Percentiles rank a stretch among this genome's conserved stretches.
phyloP scores from a whole-genome alignment of 2,329 filamentous ascomycete genomes.

The Boeremia exigua region DNA sequence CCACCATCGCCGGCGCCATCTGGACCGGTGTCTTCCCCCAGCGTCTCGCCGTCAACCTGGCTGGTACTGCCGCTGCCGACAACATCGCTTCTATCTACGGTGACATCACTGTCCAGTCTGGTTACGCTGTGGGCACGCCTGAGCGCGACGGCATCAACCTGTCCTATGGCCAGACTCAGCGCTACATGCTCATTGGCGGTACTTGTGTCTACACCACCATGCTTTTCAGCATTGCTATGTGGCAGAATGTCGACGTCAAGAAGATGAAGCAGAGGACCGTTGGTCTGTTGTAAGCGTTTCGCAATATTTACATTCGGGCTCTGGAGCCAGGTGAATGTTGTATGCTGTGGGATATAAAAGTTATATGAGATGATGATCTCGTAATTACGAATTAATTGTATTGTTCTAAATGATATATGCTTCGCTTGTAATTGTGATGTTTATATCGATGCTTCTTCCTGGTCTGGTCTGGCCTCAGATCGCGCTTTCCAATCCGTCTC shows the following conservation, averaged over 20 bases:
- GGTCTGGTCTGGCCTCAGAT: neutral
- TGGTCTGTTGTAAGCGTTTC: constrained; percentile 33
- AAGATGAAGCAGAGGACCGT: constrained; percentile 43
- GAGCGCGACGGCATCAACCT: constrained; percentile 53
- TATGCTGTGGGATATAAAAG: neutral
- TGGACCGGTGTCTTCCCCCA: constrained; percentile 67
- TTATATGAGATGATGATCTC: neutral
- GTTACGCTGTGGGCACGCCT: constrained; percentile 58
- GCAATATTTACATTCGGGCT: neutral
- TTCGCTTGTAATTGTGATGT: neutral
- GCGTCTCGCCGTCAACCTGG: constrained; percentile 55
- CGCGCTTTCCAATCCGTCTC: neutral
- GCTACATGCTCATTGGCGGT: constrained; percentile 47
- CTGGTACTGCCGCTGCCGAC: constrained; percentile 50
- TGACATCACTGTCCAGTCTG: constrained; percentile 60
- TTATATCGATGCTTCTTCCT: neutral
- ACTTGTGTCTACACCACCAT: constrained; percentile 36
- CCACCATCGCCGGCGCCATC: constrained; percentile 67
- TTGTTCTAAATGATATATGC: neutral
- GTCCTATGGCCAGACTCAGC: constrained; percentile 46
- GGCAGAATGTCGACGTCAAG: constrained; percentile 41
- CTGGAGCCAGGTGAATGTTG: constrained; percentile 1
- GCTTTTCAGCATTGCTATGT: constrained; percentile 32
- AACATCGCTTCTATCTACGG: constrained; percentile 56
- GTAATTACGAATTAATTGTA: constrained; percentile 14